phyloP scores from a whole-genome alignment of 2,329 filamentous ascomycete genomes.

The Rutstroemia sp. region DNA sequence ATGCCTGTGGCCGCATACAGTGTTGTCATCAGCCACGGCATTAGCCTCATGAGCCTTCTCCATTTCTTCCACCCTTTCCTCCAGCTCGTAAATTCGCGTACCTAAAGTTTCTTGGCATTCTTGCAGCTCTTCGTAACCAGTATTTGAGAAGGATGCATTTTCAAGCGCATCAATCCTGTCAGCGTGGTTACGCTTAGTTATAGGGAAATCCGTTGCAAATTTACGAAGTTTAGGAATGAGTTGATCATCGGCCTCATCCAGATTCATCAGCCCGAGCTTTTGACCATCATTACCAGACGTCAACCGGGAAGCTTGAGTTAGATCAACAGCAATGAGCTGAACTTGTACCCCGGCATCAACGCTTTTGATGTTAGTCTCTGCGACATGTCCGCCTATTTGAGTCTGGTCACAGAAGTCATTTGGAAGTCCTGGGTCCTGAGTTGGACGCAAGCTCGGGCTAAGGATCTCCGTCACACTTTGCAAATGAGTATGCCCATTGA shows the following conservation, averaged over 20 bases:
- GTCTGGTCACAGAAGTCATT: slow-evolving; percentile 14
- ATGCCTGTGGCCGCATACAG: slow-evolving; percentile 16
- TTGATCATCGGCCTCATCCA: slow-evolving; percentile 10
- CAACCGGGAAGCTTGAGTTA: neutral
- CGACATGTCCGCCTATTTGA: slow-evolving; percentile 16
- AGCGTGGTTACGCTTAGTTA: slow-evolving; percentile 39
- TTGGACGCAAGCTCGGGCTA: neutral
- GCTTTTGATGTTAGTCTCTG: slow-evolving; percentile 10
- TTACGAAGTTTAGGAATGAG: slow-evolving; percentile 19
- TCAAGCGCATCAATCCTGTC: slow-evolving; percentile 63
- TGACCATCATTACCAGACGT: neutral
- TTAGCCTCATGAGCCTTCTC: slow-evolving; percentile 44
- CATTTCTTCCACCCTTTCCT: slow-evolving; percentile 53
- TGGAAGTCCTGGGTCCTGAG: neutral
- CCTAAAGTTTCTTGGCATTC: slow-evolving; percentile 62
- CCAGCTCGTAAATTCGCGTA: slow-evolving; percentile 60
- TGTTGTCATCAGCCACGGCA: slow-evolving; percentile 34
- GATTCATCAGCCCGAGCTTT: slow-evolving; percentile 1
- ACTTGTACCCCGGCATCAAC: slow-evolving; percentile 6
- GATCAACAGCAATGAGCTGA: neutral
- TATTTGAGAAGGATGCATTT: slow-evolving; percentile 59
- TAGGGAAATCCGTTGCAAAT: slow-evolving; percentile 21
- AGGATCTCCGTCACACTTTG: slow-evolving; percentile 26
- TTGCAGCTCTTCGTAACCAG: slow-evolving; percentile 60
- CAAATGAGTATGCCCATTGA: slow-evolving; percentile 19